Conservation (phyloP, 805 yeast species). For the Candida palmyrensis region DNA sequence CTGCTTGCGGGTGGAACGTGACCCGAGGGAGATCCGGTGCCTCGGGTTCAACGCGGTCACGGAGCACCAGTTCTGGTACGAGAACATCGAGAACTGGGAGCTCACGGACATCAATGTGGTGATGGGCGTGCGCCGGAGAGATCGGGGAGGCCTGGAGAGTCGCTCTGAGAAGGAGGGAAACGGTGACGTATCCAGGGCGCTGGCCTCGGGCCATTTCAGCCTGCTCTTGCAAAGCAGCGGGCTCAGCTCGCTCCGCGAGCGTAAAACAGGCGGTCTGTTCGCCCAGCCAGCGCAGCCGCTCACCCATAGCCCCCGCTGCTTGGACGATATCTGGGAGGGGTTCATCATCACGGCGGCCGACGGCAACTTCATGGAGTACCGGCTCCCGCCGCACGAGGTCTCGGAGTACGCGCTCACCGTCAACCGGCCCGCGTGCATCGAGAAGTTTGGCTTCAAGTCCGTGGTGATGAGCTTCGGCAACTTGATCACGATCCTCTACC, state of each 20-base stretch:
- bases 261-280: slow-evolving; percentile 3
- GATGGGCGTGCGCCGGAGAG: slow-evolving; percentile 46
- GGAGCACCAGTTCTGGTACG: slow-evolving; percentile 66
- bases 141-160: no score
- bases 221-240: slow-evolving; percentile 10
- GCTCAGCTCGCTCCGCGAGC: slow-evolving; percentile 15
- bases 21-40: slow-evolving; percentile 86
- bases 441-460: slow-evolving; percentile 72
- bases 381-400: slow-evolving; percentile 47
- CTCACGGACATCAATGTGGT: slow-evolving; percentile 71
- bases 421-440: slow-evolving; percentile 55
- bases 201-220: background rate
- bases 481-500: slow-evolving; percentile 61
- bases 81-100: slow-evolving; percentile 73
- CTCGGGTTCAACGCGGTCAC: slow-evolving; percentile 73
- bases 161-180: slow-evolving; percentile 13
- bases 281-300: background rate
- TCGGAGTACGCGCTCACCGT: slow-evolving; percentile 41
- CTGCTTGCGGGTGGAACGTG: slow-evolving; percentile 88
- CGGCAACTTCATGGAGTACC: slow-evolving; percentile 57
- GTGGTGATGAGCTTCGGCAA: slow-evolving; percentile 74
- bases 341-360: slow-evolving; percentile 64
- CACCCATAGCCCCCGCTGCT: slow-evolving; percentile 4
- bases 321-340: slow-evolving; percentile 59
- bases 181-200: background rate